Evolutionary conservation across 2,329 filamentous ascomycete genomes (phyloP).

Genomic region (Coniochaeta prunicola): DNA sequence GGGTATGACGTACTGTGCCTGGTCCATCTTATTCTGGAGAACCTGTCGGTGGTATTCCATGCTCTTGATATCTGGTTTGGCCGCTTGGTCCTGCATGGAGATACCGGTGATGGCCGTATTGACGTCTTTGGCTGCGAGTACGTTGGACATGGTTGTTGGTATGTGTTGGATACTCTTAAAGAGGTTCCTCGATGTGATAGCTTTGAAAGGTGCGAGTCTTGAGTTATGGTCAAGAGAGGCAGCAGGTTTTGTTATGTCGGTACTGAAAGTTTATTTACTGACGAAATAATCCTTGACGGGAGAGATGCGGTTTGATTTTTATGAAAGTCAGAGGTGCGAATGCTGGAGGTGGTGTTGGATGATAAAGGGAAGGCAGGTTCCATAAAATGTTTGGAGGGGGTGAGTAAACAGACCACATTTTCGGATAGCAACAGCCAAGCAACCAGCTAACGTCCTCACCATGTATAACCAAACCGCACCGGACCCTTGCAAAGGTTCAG

Average conservation of each 20-base stretch:
- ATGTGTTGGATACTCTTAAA: not conserved
- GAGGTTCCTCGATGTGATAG: not conserved
- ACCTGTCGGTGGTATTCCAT: conserved; percentile 76
- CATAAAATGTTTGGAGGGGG: conserved; percentile 4
- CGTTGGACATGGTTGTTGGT: conserved; percentile 44
- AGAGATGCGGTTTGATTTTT: not conserved
- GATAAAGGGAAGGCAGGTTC: not conserved
- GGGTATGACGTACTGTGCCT: conserved; percentile 52
- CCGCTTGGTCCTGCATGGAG: conserved; percentile 32
- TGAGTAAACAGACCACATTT: conserved; percentile 17
- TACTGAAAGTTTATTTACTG: not conserved
- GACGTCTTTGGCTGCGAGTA: conserved; percentile 60
- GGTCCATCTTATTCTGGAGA: conserved; percentile 63
- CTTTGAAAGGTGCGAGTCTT: not conserved
- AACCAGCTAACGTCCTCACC: conserved; percentile 11
- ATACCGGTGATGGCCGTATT: conserved; percentile 43
- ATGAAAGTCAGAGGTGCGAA: not conserved
- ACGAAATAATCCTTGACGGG: not conserved
- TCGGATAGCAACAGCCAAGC: conserved; percentile 14
- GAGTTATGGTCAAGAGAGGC: not conserved
- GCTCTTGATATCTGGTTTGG: conserved; percentile 46
- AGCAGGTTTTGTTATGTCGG: not conserved
- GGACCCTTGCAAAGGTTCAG: not conserved
- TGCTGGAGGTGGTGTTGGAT: not conserved
- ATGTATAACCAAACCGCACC: not conserved